These are phyloP conservation scores for Drechmeria coniospora DNA, from an alignment of 2,329 filamentous ascomycete genomes.

Conservation along the genomic window DNA sequence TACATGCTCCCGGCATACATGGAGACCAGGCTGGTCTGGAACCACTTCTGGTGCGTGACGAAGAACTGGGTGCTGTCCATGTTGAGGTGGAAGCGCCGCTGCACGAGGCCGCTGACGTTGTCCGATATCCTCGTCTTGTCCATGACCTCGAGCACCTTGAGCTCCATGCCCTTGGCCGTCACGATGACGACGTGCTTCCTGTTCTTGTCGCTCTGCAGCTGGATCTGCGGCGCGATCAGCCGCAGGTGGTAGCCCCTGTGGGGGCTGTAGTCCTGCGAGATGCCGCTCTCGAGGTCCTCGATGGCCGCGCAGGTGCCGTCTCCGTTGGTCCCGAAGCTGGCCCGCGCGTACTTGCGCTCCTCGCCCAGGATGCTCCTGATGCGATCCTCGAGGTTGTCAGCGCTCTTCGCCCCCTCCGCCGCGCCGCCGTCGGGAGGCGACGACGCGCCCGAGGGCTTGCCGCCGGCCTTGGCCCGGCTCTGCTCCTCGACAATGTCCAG, in stretches of 20 bases:
- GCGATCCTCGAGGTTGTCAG: conserved; percentile 60
- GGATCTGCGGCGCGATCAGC: conserved; percentile 92
- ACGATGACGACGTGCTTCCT: conserved; percentile 92
- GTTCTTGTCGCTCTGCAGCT: conserved; percentile 97
- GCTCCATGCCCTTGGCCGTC: conserved; percentile 92
- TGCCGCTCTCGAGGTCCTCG: conserved; percentile 55
- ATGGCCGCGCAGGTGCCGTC: conserved; percentile 26
- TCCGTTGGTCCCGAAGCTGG: conserved; percentile 16
- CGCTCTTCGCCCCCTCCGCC: conserved; percentile 38
- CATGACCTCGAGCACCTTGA: conserved; percentile 96
- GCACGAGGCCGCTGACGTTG: conserved; percentile 85
- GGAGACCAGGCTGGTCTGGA: conserved; percentile 68
- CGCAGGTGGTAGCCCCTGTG: conserved; percentile 92
- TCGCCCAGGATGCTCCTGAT: conserved; percentile 78
- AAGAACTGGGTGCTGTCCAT: conserved; percentile 99
- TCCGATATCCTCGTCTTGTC: conserved; percentile 88
- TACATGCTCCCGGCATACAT: conserved; percentile 93
- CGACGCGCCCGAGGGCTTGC: conserved; percentile 14
- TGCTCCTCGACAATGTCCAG: conserved; percentile 95
- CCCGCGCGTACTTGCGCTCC: conserved; percentile 58
- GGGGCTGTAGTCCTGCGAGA: conserved; percentile 74
- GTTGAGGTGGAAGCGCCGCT: conserved; percentile 80
- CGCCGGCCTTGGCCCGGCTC: conserved; percentile 45
- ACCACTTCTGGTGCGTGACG: conserved; percentile 84
- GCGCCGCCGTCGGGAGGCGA: conserved; percentile 22